phyloP scores from a whole-genome alignment of 2,329 filamentous ascomycete species.

The Claviceps citrina region DNA sequence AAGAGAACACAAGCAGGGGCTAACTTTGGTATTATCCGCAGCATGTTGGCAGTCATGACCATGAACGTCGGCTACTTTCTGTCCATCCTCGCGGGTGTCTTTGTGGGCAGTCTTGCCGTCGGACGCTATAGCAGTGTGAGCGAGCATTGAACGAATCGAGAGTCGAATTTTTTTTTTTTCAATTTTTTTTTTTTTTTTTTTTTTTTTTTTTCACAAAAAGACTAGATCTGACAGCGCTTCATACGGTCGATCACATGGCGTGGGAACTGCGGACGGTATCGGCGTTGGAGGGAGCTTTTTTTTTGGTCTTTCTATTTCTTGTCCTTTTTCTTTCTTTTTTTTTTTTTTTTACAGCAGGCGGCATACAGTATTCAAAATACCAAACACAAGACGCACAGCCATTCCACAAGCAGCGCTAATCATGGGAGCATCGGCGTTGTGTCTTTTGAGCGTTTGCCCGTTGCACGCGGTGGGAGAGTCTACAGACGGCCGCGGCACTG shows the following conservation, averaged over 20 bases:
- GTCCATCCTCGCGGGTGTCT: constrained; percentile 63
- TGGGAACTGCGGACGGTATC: background rate
- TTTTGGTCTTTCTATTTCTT: background rate
- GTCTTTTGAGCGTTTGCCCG: too few relatives aligned
- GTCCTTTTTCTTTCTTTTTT: background rate
- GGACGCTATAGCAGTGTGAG: constrained; percentile 47
- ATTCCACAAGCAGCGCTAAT: too few relatives aligned
- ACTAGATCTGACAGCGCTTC: too few relatives aligned
- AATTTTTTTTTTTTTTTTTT: too few relatives aligned
- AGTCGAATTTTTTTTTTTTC: background rate
- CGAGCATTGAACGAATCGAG: constrained; percentile 25
- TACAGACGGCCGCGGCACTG: too few relatives aligned
- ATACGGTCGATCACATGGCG: too few relatives aligned
- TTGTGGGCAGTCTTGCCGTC: constrained; percentile 70
- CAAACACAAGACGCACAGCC: background rate
- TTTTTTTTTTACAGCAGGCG: background rate
- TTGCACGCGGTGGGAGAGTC: too few relatives aligned
- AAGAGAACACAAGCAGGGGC: background rate
- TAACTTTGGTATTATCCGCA: constrained; percentile 21
- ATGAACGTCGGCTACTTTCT: constrained; percentile 76
- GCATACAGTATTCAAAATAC: background rate
- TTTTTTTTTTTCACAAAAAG: too few relatives aligned
- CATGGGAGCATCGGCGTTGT: too few relatives aligned
- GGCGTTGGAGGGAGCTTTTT: background rate
- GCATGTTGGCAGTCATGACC: constrained; percentile 87